These are phyloP conservation scores for Parastagonospora avenae DNA, from an alignment of 2,329 filamentous ascomycete genomes.

Conservation along the genomic window DNA sequence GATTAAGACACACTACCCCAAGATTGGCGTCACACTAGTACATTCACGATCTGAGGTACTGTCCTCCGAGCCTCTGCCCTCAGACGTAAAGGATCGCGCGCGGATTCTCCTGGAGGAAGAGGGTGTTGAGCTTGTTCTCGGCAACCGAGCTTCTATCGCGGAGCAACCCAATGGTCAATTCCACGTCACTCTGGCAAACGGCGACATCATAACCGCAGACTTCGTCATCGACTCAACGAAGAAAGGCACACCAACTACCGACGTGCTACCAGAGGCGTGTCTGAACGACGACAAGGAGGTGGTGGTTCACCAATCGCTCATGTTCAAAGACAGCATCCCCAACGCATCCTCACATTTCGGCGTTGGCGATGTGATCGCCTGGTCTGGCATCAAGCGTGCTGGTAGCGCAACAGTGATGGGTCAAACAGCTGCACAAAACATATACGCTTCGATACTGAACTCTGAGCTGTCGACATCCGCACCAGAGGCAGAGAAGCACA, in stretches of 20 bases:
- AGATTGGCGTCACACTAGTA: conserved; percentile 71
- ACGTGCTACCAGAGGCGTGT: conserved; percentile 63
- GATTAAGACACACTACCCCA: conserved; percentile 70
- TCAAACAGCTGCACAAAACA: conserved; percentile 67
- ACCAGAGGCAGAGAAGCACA: conserved; percentile 19
- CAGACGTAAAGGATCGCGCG: conserved; percentile 69
- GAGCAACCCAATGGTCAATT: conserved; percentile 38
- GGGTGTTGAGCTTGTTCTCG: conserved; percentile 69
- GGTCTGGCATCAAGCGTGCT: conserved; percentile 81
- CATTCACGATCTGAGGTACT: conserved; percentile 74
- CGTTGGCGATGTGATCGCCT: conserved; percentile 70
- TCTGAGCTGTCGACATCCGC: conserved; percentile 26
- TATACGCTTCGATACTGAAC: conserved; percentile 44
- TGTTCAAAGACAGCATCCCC: conserved; percentile 59
- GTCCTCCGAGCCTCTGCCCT: conserved; percentile 73
- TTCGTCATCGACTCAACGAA: conserved; percentile 74
- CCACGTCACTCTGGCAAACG: conserved; percentile 54
- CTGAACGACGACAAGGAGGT: conserved; percentile 71
- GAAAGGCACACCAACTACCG: conserved; percentile 64
- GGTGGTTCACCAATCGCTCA: conserved; percentile 61
- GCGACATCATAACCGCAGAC: conserved; percentile 59
- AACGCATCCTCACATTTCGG: conserved; percentile 69
- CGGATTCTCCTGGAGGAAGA: conserved; percentile 63
- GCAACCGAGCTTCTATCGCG: conserved; percentile 59
- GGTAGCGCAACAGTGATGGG: conserved; percentile 78